Evolutionary conservation across 2,329 filamentous ascomycete genomes (phyloP), one percentile per base, ranked within the genome.

Genomic region (Cadophora gregata): DNA sequence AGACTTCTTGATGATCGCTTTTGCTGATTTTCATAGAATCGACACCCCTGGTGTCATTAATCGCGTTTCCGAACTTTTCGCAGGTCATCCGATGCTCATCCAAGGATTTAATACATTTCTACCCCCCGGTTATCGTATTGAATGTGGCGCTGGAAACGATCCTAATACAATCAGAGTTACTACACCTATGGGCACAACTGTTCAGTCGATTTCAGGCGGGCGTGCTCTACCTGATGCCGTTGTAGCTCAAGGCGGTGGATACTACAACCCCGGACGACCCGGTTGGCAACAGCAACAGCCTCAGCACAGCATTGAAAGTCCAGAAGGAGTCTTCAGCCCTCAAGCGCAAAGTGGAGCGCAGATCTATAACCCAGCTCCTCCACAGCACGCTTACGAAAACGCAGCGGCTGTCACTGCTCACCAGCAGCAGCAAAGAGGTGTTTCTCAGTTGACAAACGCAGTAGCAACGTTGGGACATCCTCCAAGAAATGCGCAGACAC

Each of bases 61-160:
- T 75, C 90, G 96, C 59, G 96, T 99, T 31, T 98, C 96, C 1
- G 93, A 93, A 62, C 87, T 99, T 1, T 99, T 99, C 77, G 94
- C 95, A 25, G 96, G 96, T 2, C 95, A 99, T 75, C 96, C 96
- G 2, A 96, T 92, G 76, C 85, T 97, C 29, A 98, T 99, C 59
- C 95, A 98, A 79, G 96, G 96, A 0, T 99, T 99, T 79, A 99
- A 99, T 77, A 99, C 96, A 0, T 99, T 99, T 77, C 82, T 99
- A 9, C 96, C 96, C 3, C 94, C 94, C 0, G 94, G 96, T 2
- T 99, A 99, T 78, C 87, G 96, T 66, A 99, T 99, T 67, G 96
- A 99, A 77, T 99, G 96, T 75, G 95, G 95, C 33, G 90, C 93
- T 19, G 93, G 93, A 38, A 95, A 96, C 71, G 95, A 98, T 75